Evolutionary conservation across 1,284 basidiomycete species (phyloP), one percentile per base, ranked within the genome.

Genomic region (Microstroma glucosiphilum): DNA sequence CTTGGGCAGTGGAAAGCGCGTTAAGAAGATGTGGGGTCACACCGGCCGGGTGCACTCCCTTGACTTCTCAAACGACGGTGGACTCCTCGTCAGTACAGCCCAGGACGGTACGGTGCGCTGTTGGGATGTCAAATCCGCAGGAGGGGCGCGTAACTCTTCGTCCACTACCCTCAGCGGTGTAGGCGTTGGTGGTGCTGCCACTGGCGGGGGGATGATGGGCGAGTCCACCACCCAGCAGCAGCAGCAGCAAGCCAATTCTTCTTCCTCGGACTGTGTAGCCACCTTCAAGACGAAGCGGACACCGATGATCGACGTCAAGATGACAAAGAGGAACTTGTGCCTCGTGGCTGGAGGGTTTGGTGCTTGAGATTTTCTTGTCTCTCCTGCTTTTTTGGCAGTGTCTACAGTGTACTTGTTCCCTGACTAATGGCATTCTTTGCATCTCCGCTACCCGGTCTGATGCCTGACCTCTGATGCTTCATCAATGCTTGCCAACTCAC

Each of bases 21-120:
- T 98, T 72, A 99, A 98, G 83, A 93, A 92, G 80, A 96, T 98
- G 92, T 88, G 86, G 19, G 96, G 96, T 0, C 96, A 99, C 79
- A 88, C 86, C 0, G 87, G 88, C 17, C 87, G 91, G 0, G 86
- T 98, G 60, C 89, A 96, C 76, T 90, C 90, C 6, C 84, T 99
- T 30, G 85, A 89, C 0, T 99, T 97, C 80, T 92, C 89, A 65
- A 88, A 88, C 13, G 94, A 97, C 79, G 92, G 92, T 0, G 87
- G 87, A 1, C 80, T 97, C 62, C 85, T 99, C 37, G 89, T 96
- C 1, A 91, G 89, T 61, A 91, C 92, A 4, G 85, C 88, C 30
- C 87, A 91, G 23, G 96, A 99, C 79, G 92, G 90, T 84, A 96
- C 92, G 0, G 92, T 97, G 12, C 84, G 92, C 25, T 92, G 91